Conservation (phyloP, 192 early-diverging fungal species). For the Entrophospora sp. region DNA sequence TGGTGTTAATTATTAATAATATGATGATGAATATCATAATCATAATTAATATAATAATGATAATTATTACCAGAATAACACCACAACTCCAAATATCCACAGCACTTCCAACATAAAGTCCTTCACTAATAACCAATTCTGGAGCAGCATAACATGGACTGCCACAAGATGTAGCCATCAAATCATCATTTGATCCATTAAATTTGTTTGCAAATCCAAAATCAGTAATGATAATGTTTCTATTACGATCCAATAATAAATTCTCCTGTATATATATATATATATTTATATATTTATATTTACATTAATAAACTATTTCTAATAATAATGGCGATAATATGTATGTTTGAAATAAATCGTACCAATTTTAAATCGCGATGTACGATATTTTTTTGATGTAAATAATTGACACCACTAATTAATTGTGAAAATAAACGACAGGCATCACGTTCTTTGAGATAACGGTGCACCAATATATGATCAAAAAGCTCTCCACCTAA, state of each 20-base stretch:
- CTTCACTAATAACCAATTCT: constrained; percentile 95
- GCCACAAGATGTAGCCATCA: constrained; percentile 93
- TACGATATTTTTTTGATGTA: constrained; percentile 89
- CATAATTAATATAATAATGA: constrained; percentile 19
- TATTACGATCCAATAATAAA: constrained; percentile 79
- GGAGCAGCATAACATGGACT: constrained; percentile 99
- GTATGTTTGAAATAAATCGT: constrained; percentile 21
- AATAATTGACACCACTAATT: constrained; percentile 83
- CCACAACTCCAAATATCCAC: constrained; percentile 99
- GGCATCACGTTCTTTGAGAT: constrained; percentile 87
- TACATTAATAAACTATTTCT: too few species aligned
- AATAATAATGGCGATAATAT: too few species aligned
- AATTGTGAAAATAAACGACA: constrained; percentile 89
- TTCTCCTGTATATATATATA: constrained; percentile 93
- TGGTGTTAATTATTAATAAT: neutral
- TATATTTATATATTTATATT: too few species aligned
- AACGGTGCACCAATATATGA: constrained; percentile 89
- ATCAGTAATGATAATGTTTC: constrained; percentile 94
- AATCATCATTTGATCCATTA: constrained; percentile 56
- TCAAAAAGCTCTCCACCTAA: constrained; percentile 94
- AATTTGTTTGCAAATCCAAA: constrained; percentile 98
- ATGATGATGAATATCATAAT: constrained; percentile 15
- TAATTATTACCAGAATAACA: constrained; percentile 66
- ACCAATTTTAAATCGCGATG: constrained; percentile 95
- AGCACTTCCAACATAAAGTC: constrained; percentile 88